Evolutionary conservation across 2,329 filamentous ascomycete species (phyloP), one percentile per base, ranked within the genome.

Genomic region (Diaporthe sp.): DNA sequence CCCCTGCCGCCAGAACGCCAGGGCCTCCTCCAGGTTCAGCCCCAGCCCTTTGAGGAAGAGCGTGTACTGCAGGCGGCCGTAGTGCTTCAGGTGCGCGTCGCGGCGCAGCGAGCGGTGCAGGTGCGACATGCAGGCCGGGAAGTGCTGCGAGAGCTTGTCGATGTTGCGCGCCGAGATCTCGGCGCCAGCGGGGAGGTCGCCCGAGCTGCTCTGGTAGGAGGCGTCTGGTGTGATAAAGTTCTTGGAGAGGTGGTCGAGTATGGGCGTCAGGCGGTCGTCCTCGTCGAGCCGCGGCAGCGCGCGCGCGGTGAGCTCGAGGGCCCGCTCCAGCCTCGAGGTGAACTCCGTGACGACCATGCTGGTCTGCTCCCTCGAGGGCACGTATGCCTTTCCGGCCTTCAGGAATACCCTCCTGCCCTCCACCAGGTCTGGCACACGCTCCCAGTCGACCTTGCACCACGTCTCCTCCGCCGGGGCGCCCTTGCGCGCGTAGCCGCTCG

Each of bases 391-490:
- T 3, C 97, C 97, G 39, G 86, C 92, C 79, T 89, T 93, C 78
- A 98, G 78, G 73, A 97, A 92, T 1, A 98, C 94, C 71, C 90
- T 90, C 69, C 96, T 89, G 67, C 90, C 86, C 84, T 98, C 96
- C 0, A 99, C 92, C 51, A 99, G 86, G 77, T 98, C 96, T 0
- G 96, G 95, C 1, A 99, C 97, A 46, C 92, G 91, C 82, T 95
- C 94, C 95, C 96, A 99, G 81, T 98, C 95, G 1, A 98, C 95
- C 86, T 98, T 98, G 88, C 97, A 98, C 93, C 95, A 99, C 37
- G 88, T 92, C 80, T 97, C 95, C 57, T 98, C 95, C 22, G 98
- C 79, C 19, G 62, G 79, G 80, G 59, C 81, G 75, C 83, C 86
- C 78, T 85, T 87, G 65, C 79, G 81, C 57, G 81, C 79, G 79